phyloP scores from a whole-genome alignment of 2,329 filamentous ascomycete species.

The Didymella exigua region DNA sequence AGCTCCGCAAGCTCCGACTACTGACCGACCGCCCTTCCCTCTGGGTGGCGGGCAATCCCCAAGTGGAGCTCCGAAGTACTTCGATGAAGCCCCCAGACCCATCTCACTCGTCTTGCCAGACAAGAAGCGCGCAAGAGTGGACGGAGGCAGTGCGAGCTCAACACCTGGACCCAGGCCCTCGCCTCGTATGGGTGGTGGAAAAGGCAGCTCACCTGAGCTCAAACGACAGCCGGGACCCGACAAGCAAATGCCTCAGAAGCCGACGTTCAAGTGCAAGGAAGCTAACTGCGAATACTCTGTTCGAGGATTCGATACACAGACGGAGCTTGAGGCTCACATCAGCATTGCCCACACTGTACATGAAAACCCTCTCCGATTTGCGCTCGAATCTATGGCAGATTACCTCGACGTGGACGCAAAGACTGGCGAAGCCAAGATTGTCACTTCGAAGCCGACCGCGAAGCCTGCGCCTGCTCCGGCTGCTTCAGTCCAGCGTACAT shows the following conservation, averaged over 20 bases:
- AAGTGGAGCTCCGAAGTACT: conserved; percentile 63
- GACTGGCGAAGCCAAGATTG: conserved; percentile 44
- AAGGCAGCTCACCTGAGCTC: conserved; percentile 52
- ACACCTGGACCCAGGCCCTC: conserved; percentile 51
- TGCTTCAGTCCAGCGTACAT: conserved; percentile 25
- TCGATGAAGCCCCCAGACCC: conserved; percentile 56
- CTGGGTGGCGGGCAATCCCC: conserved; percentile 59
- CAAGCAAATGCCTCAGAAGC: conserved; percentile 51
- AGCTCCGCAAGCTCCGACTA: conserved; percentile 56
- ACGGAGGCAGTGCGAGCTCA: conserved; percentile 48
- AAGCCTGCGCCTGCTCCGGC: conserved; percentile 29
- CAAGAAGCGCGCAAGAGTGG: conserved; percentile 61
- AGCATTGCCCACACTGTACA: conserved; percentile 60
- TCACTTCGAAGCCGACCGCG: conserved; percentile 26
- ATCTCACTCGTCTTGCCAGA: conserved; percentile 64
- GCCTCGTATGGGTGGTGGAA: conserved; percentile 46
- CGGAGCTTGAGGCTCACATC: conserved; percentile 61
- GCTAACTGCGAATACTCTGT: conserved; percentile 59
- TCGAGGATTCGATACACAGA: conserved; percentile 61
- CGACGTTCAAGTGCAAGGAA: conserved; percentile 60
- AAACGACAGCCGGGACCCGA: conserved; percentile 53
- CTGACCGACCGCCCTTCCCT: conserved; percentile 59
- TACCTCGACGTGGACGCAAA: conserved; percentile 58
- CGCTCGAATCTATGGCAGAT: conserved; percentile 58
- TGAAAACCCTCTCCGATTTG: conserved; percentile 62